Percentiles rank a stretch among this genome's conserved stretches.
Evolutionary conservation across 2,329 filamentous ascomycete genomes (phyloP).

Genomic region (Aureobasidium leucospermi): DNA sequence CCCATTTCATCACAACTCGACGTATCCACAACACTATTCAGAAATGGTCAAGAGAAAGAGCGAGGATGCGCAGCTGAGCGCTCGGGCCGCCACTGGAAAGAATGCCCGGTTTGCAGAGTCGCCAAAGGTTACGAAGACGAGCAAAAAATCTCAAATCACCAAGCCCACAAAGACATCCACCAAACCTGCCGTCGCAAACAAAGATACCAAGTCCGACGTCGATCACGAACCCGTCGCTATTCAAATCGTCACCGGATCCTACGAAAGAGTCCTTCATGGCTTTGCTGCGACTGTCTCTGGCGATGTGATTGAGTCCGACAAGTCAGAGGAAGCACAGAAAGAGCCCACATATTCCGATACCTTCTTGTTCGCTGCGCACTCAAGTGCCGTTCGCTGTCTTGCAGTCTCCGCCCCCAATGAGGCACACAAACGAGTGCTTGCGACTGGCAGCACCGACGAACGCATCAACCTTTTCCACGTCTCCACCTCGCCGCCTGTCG

Average conservation of each 20-base stretch:
- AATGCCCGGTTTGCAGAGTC: conserved; percentile 8
- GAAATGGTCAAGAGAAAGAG: conserved; percentile 21
- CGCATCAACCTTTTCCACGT: conserved; percentile 91
- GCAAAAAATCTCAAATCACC: conserved; percentile 2
- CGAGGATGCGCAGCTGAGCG: conserved; percentile 12
- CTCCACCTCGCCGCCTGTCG: conserved; percentile 49
- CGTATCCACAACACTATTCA: not conserved
- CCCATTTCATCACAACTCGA: not conserved
- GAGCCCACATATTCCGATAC: conserved; percentile 72
- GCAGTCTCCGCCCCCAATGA: conserved; percentile 64
- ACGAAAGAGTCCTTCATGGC: conserved; percentile 87
- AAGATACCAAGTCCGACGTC: not conserved
- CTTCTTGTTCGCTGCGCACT: conserved; percentile 92
- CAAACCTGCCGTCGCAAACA: not conserved
- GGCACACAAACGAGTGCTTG: conserved; percentile 75
- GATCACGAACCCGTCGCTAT: conserved; percentile 37
- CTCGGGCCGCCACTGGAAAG: conserved; percentile 3
- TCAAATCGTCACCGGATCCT: conserved; percentile 87
- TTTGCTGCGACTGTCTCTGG: conserved; percentile 65
- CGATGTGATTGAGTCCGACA: conserved; percentile 22
- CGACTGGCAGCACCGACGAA: conserved; percentile 87
- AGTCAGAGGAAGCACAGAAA: conserved; percentile 14
- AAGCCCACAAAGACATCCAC: conserved; percentile 1
- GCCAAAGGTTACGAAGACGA: not conserved
- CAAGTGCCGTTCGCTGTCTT: conserved; percentile 81